phyloP scores from a whole-genome alignment of 371 early-diverging fungal genomes.

The Mycotypha africana region DNA sequence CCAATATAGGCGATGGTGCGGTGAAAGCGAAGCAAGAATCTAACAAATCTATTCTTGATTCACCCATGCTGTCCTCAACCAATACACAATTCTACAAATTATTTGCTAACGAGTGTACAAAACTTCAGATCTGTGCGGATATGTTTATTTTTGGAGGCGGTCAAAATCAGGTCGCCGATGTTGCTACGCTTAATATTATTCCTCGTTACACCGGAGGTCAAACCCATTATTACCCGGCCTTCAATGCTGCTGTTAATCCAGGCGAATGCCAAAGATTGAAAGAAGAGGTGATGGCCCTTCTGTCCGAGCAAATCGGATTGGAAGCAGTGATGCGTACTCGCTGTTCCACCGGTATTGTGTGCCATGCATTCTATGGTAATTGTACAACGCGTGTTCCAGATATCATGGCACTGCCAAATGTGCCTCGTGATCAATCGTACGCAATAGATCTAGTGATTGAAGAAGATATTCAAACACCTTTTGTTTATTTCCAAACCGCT shows the following conservation, averaged over 20 bases:
- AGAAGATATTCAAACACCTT: slow-evolving; percentile 59
- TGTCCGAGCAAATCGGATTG: slow-evolving; percentile 67
- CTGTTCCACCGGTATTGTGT: slow-evolving; percentile 72
- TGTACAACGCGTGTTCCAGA: slow-evolving; percentile 83
- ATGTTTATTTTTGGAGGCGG: slow-evolving; percentile 68
- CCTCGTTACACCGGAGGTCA: slow-evolving; percentile 90
- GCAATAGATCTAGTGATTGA: slow-evolving; percentile 75
- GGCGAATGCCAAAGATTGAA: slow-evolving; percentile 65
- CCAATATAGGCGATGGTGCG: slow-evolving; percentile 63
- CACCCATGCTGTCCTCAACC: slow-evolving; percentile 54
- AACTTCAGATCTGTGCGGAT: slow-evolving; percentile 77
- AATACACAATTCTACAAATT: slow-evolving; percentile 70
- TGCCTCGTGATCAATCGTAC: slow-evolving; percentile 80
- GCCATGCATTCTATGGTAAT: slow-evolving; percentile 78
- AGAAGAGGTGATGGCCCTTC: slow-evolving; percentile 63
- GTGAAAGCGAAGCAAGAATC: slow-evolving; percentile 60
- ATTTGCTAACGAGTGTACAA: slow-evolving; percentile 74
- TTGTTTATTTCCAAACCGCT: slow-evolving; percentile 85
- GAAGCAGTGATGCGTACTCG: slow-evolving; percentile 90
- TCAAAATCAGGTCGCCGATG: slow-evolving; percentile 55
- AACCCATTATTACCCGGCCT: slow-evolving; percentile 79
- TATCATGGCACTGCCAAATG: slow-evolving; percentile 81
- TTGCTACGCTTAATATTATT: slow-evolving; percentile 71
- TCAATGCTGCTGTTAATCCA: slow-evolving; percentile 54
- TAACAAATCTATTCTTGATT: slow-evolving; percentile 44